These are phyloP conservation scores for Cerrena zonata DNA, from an alignment of 1,284 basidiomycete species.

Conservation along the genomic window DNA sequence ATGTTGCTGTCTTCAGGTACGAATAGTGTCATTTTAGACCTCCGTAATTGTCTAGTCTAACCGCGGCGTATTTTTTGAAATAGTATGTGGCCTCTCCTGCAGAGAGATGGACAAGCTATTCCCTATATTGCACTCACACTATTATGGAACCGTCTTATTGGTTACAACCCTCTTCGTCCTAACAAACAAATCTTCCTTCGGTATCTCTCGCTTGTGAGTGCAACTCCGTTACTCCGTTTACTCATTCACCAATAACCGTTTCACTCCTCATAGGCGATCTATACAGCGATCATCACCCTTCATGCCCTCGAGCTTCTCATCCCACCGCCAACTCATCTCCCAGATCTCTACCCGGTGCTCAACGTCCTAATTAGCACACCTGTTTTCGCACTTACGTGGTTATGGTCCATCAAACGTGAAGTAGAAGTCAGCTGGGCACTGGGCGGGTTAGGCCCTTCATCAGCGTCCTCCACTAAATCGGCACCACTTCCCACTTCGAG, in stretches of 20 bases:
- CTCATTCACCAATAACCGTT: neutral
- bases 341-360: conserved; percentile 80
- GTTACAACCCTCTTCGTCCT: conserved; percentile 59
- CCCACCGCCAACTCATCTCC: conserved; percentile 66
- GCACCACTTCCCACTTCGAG: neutral
- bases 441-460: conserved; percentile 29
- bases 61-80: conserved; percentile 6
- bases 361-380: conserved; percentile 81
- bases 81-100: conserved; percentile 88
- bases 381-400: conserved; percentile 69
- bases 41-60: neutral
- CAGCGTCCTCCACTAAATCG: neutral
- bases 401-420: conserved; percentile 72
- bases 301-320: conserved; percentile 64
- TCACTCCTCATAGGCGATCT: conserved; percentile 44
- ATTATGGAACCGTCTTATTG: conserved; percentile 80
- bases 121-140: conserved; percentile 66
- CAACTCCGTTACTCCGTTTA: neutral
- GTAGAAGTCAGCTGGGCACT: conserved; percentile 65
- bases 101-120: conserved; percentile 71
- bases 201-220: conserved; percentile 54
- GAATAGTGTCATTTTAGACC: conserved; percentile 14
- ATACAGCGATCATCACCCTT: conserved; percentile 49
- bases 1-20: conserved; percentile 85
- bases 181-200: conserved; percentile 44